Evolutionary conservation across 169 alveolate genomes (phyloP), one percentile per base, ranked within the genome.

Genomic region (Plasmodium knowlesi): DNA sequence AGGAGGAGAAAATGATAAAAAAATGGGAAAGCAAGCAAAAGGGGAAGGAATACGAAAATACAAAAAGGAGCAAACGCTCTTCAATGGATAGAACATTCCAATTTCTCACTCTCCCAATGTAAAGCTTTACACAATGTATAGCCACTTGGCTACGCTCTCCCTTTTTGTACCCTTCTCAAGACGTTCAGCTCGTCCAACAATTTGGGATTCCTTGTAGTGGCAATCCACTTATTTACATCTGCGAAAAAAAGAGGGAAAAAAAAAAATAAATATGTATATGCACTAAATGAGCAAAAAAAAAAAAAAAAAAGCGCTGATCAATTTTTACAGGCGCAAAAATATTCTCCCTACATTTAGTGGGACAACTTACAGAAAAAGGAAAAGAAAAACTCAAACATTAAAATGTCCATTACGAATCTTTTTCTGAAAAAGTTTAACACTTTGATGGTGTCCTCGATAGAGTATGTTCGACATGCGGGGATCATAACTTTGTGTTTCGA

Each of bases 221-320:
- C 30, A 54, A 88, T 88, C 94, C 94, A 88, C 72, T 76, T 76
- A 46, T 88, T 88, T 5, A 82, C 94, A 34, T 82, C 94, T 88
- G 53, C 80, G 61, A 0, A n/a, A 5, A 85, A 22, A n/a, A 61
- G 43, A 16, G 57, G 46, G 61, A 79, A 88, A 6, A 86, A 46
- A 14, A 19, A n/a, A n/a, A 0, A 61, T 1, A 12, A 5, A 61
- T 19, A 22, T 16, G 37, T 25, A 22, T 67, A 67, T 67, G 76
- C 37, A 67, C 30, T 54, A 61, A 88, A 22, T 54, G 72, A n/a
- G 80, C 14, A 19, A 61, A 54, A 86, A 74, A 86, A 28, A 34
- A 34, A 34, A 34, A 34, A 34, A 34, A 39, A 39, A 39, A 72
- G 5, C 2, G 8, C 61, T 71, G 57, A 0, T 5, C 43, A 83